phyloP scores from a whole-genome alignment of 257 asterid species.

The Buddleja alternifolia region DNA sequence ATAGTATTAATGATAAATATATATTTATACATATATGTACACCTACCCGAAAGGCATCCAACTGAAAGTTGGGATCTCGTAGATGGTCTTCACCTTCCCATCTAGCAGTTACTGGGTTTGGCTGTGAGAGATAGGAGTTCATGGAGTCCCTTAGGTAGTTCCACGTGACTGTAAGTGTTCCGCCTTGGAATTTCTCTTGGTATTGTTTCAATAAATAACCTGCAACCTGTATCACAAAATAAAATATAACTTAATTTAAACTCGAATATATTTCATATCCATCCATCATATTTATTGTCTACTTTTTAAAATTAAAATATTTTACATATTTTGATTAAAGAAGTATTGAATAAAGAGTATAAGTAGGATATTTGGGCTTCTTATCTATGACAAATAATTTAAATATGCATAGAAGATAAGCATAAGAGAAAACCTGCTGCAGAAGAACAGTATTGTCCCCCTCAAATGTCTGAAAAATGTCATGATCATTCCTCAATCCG shows the following conservation, averaged over 20 bases:
- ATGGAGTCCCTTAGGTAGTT: conserved; percentile 90
- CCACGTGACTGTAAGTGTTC: conserved; percentile 88
- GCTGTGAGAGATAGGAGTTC: conserved; percentile 89
- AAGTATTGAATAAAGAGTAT: no score
- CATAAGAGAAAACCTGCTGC: conserved; percentile 68
- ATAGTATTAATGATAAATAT: background rate
- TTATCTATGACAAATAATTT: no score
- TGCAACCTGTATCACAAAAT: conserved; percentile 68
- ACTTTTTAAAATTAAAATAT: no score
- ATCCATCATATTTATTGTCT: no score
- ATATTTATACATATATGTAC: no score
- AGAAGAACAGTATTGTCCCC: conserved; percentile 98
- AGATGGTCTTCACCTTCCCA: conserved; percentile 97
- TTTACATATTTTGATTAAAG: no score
- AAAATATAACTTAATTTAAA: no score
- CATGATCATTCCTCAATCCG: conserved; percentile 95
- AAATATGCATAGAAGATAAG: conserved; percentile 16
- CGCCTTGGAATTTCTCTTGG: conserved; percentile 80
- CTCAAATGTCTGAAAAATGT: conserved; percentile 97
- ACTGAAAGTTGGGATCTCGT: conserved; percentile 86
- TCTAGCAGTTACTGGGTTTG: conserved; percentile 94
- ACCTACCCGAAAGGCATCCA: conserved; percentile 94
- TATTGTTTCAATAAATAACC: conserved; percentile 90
- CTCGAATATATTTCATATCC: no score
- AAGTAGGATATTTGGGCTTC: no score